Evolutionary conservation across 163 green algal species (phyloP), one percentile per base, ranked within the genome.

Genomic region (Trebouxia gelatinosa): DNA sequence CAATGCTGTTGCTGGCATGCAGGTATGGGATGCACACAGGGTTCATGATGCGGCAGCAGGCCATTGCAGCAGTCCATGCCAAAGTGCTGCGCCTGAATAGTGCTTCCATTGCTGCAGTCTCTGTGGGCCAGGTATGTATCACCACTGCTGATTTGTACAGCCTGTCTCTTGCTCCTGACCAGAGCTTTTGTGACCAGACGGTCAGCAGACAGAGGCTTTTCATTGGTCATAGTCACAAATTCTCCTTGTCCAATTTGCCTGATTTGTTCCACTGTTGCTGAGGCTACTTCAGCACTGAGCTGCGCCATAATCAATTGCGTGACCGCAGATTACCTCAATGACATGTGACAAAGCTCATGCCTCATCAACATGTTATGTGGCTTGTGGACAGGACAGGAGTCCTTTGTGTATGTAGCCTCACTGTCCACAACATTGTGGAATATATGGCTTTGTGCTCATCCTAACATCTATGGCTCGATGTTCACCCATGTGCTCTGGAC

Each of bases 1-100:
- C n/a, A n/a, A n/a, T n/a, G n/a, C n/a, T n/a, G n/a, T n/a, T n/a
- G n/a, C n/a, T n/a, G n/a, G n/a, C n/a, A n/a, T 31, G 54, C 82
- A 88, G 86, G 85, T 78, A 85, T 17, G 91, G 92, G 61, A 95
- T 94, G 87, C 82, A 82, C 38, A 81, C 82, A 46, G 90, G 90
- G 7, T 91, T 92, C 39, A 57, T 38, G n/a, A 91, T 92, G 87
- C 86, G 92, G 6, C 87, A 92, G 81, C 82, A 88, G 70, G 78
- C 83, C 9, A 86, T 96, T 4, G 84, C 90, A 5, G 89, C 88
- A 0, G 83, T 97, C 39, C 87, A 95, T 77, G 82, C 85, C 75
- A 96, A 95, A 79, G 84, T 93, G 16, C 85, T 97, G 61, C 85
- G 89, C 7, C 88, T 97, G 5, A 94, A 94, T 82, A 83, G 74